Evolutionary conservation across 2,329 filamentous ascomycete species (phyloP), one percentile per base, ranked within the genome.

Genomic region (Volutella citrinella): DNA sequence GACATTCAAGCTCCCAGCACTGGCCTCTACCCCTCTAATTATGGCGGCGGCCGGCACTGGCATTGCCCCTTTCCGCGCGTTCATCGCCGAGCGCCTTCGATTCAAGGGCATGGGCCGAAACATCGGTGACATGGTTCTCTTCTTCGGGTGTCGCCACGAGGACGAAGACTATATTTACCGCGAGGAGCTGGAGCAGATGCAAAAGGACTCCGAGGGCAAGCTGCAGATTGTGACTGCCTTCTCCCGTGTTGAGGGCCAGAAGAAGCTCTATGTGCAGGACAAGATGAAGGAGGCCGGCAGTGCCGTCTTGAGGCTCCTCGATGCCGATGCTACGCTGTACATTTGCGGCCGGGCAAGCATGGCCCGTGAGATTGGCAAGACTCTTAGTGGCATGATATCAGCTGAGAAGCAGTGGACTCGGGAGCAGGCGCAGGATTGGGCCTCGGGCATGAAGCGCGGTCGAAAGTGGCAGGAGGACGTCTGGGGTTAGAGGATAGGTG

Each of bases 1-100:
- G 3, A 64, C 59, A 22, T 72, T 71, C 56, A 65, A 65, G 31
- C 55, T 71, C 4, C 68, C 68, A 1, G 42, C 57, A 14, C 48
- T 56, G 1, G 45, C 59, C 5, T 60, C 53, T 4, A 64, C 59
- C 1, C 72, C 73, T 0, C 52, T 78, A 12, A 59, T 77, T 30
- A 70, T 74, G 65, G 57, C 73, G 5, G 68, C 56, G 1, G 62
- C 69, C 0, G 71, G 70, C 4, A 72, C 68, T 3, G 69, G 69
- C 4, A 49, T 72, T 5, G 68, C 68, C 2, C 68, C 67, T 0
- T 50, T 50, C 33, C 38, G 43, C 9, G 45, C 40, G 5, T 50
- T 50, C 22, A 30, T 46, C 18, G 18, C 22, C 5, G 42, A 46
- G 25, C 32, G 42, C 11, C 17, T 34, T 5, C 27, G 34, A 4